A percentile compares a stretch with the other conserved stretches of the same genome.
These are phyloP conservation scores for Colletotrichum nymphaeae DNA, from an alignment of 2,329 filamentous ascomycete species.

Conservation along the genomic window DNA sequence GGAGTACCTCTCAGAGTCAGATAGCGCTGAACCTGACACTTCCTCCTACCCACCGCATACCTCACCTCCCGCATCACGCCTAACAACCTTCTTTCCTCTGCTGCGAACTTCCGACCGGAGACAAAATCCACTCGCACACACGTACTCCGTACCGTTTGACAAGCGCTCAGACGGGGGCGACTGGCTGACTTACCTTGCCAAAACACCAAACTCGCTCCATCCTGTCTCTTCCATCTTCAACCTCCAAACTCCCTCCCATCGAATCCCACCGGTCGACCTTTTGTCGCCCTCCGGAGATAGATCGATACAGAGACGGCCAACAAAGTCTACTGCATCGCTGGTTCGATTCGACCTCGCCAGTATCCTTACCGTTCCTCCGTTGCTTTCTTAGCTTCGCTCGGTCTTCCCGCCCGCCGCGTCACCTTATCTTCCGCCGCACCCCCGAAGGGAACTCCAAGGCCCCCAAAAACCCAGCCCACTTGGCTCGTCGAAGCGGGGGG, in stretches of 20 bases:
- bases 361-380: slow-evolving; percentile 3
- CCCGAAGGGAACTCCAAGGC: slow-evolving; percentile 26
- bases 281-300: neutral
- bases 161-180: slow-evolving; percentile 33
- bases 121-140: slow-evolving; percentile 29
- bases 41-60: slow-evolving; percentile 9
- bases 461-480: slow-evolving; percentile 37
- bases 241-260: slow-evolving; percentile 2
- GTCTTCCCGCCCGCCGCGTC: slow-evolving; percentile 36
- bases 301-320: neutral
- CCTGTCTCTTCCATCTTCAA: slow-evolving; percentile 27
- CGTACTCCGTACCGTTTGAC: slow-evolving; percentile 29
- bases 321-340: slow-evolving; percentile 14
- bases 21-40: slow-evolving; percentile 9
- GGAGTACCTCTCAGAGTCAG: neutral
- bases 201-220: slow-evolving; percentile 30
- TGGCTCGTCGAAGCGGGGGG: slow-evolving; percentile 37
- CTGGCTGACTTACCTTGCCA: slow-evolving; percentile 28
- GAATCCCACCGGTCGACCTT: slow-evolving; percentile 14
- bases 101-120: slow-evolving; percentile 28
- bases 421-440: slow-evolving; percentile 34
- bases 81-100: slow-evolving; percentile 21
- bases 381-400: slow-evolving; percentile 21
- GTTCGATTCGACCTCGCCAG: slow-evolving; percentile 18
- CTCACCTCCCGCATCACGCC: slow-evolving; percentile 23